Evolutionary conservation across 2,329 filamentous ascomycete genomes (phyloP), one percentile per base, ranked within the genome.

Genomic region (Colletotrichum sp.): DNA sequence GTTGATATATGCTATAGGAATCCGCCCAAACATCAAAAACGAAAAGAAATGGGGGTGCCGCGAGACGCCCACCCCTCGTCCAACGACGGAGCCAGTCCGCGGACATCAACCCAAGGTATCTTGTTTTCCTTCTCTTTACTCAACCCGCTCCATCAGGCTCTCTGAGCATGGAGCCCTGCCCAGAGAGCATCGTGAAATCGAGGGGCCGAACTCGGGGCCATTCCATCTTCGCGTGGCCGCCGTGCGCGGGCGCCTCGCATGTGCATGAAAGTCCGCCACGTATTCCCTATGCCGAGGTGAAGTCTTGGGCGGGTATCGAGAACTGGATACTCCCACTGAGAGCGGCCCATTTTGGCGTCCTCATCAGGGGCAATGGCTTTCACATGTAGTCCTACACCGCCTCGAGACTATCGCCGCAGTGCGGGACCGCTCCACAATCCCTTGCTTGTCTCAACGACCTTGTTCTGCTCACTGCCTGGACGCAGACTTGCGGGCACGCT

Each of bases 381-480:
- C 30, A 67, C 63, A 32, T 7, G 28, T 48, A 65, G 74, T 39
- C 30, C 74, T 24, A 10, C 26, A 55, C 28, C 60, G 52, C 48
- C 10, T 34, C 60, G 70, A 64, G 61, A n/a, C 76, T 77, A 74
- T 75, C 71, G 68, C 57, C 74, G 66, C 66, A 74, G 67, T 30
- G 64, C 71, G 14, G 70, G 36, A 30, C 74, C 74, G 28, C 67
- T 90, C 92, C 92, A 94, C 72, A 94, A 83, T 3, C 92, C 92
- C 79, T 91, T 92, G 43, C 89, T 92, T 32, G 91, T 92, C 83
- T 93, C 91, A n/a, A 92, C 84, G 16, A 93, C 87, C 78, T 87
- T 88, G 82, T 92, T 92, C 64, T 85, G 88, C 77, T 87, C 84
- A 75, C 87, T 88, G 21, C 91, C 91, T 0, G 90, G 90, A 77